Evolutionary conservation across 495 filamentous ascomycete genomes (phyloP).

Genomic region (Achaetomiella virescens): DNA sequence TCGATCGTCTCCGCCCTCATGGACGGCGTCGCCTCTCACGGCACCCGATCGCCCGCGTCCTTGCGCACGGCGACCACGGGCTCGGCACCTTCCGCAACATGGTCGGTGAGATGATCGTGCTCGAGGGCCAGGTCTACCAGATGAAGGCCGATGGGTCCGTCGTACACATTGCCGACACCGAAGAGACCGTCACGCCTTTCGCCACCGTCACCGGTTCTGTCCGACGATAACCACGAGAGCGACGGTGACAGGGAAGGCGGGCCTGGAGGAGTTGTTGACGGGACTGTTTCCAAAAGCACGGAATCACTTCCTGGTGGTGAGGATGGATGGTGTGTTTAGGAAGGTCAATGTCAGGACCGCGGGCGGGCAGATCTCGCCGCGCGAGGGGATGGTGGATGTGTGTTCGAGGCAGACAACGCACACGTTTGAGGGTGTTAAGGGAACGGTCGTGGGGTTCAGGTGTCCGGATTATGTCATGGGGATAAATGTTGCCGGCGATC

Average conservation of each 20-base stretch:
- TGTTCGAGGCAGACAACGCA: constrained; percentile 36
- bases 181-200: constrained; percentile 34
- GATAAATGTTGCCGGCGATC: constrained; percentile 45
- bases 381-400: constrained; percentile 38
- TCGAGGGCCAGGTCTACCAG: constrained; percentile 44
- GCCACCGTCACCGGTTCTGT: constrained; percentile 37
- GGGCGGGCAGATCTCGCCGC: constrained; percentile 26
- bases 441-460: constrained; percentile 45
- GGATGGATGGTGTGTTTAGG: constrained; percentile 34
- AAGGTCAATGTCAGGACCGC: constrained; percentile 37
- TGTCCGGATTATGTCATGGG: constrained; percentile 43
- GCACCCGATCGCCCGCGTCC: constrained; percentile 32
- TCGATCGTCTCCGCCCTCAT: constrained; percentile 47
- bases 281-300: constrained; percentile 30
- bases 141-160: constrained; percentile 37
- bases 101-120: constrained; percentile 48
- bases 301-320: constrained; percentile 38
- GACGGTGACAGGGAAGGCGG: constrained; percentile 28
- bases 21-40: constrained; percentile 42
- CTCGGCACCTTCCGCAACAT: constrained; percentile 47
- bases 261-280: constrained; percentile 30
- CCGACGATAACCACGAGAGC: constrained; percentile 21
- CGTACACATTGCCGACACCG: constrained; percentile 20
- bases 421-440: constrained; percentile 30
- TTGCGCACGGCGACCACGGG: constrained; percentile 44